phyloP scores from a whole-genome alignment of 352 stramenopile genomes.

The Phytophthora pinifolia region DNA sequence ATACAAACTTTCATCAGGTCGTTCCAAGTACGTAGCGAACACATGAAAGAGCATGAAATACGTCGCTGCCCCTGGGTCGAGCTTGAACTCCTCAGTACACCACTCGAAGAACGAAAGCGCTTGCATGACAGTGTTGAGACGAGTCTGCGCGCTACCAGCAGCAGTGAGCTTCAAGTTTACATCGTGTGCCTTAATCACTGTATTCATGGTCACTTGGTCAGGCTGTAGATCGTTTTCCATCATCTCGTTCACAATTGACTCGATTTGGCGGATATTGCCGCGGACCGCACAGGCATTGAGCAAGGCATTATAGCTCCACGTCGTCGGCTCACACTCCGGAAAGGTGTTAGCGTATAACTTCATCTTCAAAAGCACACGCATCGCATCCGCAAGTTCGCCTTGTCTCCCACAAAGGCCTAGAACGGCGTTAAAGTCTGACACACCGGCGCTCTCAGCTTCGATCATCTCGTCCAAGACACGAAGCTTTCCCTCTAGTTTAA shows the following conservation, averaged over 20 bases:
- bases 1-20: background rate
- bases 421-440: constrained; percentile 39
- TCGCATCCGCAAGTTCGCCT: constrained; percentile 28
- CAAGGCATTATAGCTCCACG: constrained; percentile 46
- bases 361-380: constrained; percentile 41
- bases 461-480: constrained; percentile 44
- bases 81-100: constrained; percentile 29
- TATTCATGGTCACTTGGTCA: constrained; percentile 55
- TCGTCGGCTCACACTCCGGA: constrained; percentile 24
- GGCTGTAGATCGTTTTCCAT: constrained; percentile 24
- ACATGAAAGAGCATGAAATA: constrained; percentile 57
- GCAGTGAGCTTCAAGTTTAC: constrained; percentile 16
- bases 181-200: constrained; percentile 43
- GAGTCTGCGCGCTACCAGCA: constrained; percentile 9
- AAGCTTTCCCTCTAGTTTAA: constrained; percentile 33
- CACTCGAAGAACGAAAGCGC: constrained; percentile 37
- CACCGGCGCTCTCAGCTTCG: constrained; percentile 8
- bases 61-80: constrained; percentile 33
- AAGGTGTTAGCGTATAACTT: constrained; percentile 20
- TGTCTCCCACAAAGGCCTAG: constrained; percentile 39
- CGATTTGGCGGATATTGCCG: constrained; percentile 31
- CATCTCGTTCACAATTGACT: constrained; percentile 43
- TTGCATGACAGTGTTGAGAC: constrained; percentile 29
- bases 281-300: constrained; percentile 44
- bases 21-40: constrained; percentile 47